Evolutionary conservation across 148 eudicot species (phyloP).

Genomic region (Rhododendron molle): DNA sequence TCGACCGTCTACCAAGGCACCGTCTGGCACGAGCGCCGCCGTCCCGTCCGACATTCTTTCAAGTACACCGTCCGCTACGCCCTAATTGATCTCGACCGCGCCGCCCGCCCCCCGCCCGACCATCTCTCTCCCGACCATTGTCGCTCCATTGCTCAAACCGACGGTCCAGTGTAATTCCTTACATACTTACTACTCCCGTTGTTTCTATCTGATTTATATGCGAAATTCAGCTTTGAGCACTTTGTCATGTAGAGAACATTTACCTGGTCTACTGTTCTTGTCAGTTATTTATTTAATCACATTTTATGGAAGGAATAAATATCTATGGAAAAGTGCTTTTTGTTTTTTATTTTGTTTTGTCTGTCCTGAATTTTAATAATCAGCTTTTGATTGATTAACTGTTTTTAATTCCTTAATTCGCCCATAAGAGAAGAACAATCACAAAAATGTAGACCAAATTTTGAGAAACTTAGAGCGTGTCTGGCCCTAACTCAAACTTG

Average conservation of each 20-base stretch:
- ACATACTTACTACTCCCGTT: background rate
- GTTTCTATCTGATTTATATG: background rate
- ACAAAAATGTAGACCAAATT: background rate
- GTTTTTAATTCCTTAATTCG: background rate
- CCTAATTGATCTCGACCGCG: slow-evolving; percentile 61
- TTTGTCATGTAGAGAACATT: background rate
- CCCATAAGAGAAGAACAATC: background rate
- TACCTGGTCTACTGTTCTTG: background rate
- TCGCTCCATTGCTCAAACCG: slow-evolving; percentile 30
- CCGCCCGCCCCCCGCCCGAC: slow-evolving; percentile 30
- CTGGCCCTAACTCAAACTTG: background rate
- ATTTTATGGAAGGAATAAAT: background rate
- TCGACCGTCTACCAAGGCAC: slow-evolving; percentile 48
- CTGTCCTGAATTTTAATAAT: background rate
- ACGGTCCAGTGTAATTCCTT: slow-evolving; percentile 63
- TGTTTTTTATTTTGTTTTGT: background rate
- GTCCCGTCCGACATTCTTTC: slow-evolving; percentile 78
- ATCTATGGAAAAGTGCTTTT: background rate
- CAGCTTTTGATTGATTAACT: background rate
- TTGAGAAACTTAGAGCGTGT: background rate
- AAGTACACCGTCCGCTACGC: slow-evolving; percentile 74
- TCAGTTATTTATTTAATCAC: background rate
- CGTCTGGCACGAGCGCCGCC: slow-evolving; percentile 90
- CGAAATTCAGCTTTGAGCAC: background rate
- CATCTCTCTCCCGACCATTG: slow-evolving; percentile 42